These are phyloP conservation scores for Diplodia intermedia DNA, from an alignment of 2,329 filamentous ascomycete genomes.

Conservation along the genomic window DNA sequence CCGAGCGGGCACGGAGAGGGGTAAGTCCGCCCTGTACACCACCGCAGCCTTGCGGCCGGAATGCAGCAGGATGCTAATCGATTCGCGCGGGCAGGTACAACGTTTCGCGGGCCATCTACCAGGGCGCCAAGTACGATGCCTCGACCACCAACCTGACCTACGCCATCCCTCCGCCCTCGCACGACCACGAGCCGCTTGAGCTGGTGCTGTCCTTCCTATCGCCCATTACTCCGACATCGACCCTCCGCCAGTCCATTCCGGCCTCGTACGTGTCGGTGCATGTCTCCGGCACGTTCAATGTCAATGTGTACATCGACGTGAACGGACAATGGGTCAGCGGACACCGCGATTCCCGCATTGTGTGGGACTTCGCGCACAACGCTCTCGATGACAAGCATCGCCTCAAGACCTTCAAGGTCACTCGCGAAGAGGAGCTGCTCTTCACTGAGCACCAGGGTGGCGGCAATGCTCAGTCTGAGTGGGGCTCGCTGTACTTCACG, in stretches of 20 bases:
- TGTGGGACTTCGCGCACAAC: conserved; percentile 68
- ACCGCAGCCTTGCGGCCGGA: not conserved
- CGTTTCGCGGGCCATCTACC: conserved; percentile 64
- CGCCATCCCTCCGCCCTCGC: conserved; percentile 57
- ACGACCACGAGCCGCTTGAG: conserved; percentile 54
- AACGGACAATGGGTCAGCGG: conserved; percentile 80
- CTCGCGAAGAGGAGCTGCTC: conserved; percentile 67
- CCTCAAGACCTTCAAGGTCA: conserved; percentile 72
- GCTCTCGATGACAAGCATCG: conserved; percentile 47
- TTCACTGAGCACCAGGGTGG: conserved; percentile 67
- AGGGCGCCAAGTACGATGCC: conserved; percentile 70
- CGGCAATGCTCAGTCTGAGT: conserved; percentile 75
- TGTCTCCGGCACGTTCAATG: conserved; percentile 68
- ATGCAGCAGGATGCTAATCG: conserved; percentile 2
- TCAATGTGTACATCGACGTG: conserved; percentile 57
- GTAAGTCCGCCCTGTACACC: conserved; percentile 39
- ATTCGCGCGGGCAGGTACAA: conserved; percentile 55
- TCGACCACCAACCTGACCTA: conserved; percentile 75
- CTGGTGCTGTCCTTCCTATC: conserved; percentile 73
- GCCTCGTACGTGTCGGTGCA: conserved; percentile 77
- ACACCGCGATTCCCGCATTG: conserved; percentile 70
- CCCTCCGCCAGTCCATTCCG: conserved; percentile 80
- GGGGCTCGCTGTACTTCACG: conserved; percentile 81
- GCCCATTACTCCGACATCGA: conserved; percentile 81
- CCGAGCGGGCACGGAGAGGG: conserved; percentile 46